These are phyloP conservation scores for Saccharomycopsis malanga DNA, from an alignment of 805 yeast species.

Conservation along the genomic window DNA sequence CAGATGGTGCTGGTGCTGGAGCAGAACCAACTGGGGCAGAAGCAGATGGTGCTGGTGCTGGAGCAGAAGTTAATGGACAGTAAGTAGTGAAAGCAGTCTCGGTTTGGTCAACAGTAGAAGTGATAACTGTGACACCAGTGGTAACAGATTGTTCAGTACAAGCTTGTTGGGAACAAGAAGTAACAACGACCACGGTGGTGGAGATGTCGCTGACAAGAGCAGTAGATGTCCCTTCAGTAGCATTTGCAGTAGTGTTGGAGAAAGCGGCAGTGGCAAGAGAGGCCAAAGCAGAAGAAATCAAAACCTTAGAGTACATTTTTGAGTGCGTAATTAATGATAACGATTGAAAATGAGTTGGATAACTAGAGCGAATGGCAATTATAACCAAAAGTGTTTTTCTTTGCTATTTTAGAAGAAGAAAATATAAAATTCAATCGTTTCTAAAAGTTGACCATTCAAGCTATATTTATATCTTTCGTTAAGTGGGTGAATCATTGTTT, in stretches of 20 bases:
- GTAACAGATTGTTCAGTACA: slow-evolving; percentile 19
- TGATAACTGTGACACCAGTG: slow-evolving; percentile 23
- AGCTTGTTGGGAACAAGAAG: slow-evolving; percentile 24
- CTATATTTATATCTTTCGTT: too few species aligned
- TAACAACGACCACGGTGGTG: slow-evolving; percentile 22
- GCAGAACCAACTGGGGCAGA: slow-evolving; percentile 21
- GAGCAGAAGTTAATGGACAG: slow-evolving; percentile 26
- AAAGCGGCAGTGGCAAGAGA: slow-evolving; percentile 11
- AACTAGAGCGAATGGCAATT: slow-evolving; percentile 2
- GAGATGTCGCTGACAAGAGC: slow-evolving; percentile 19
- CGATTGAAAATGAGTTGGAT: not conserved
- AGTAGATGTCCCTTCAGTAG: slow-evolving; percentile 13
- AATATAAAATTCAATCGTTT: too few species aligned
- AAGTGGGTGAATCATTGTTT: too few species aligned
- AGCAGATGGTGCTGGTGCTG: not conserved
- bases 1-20: not conserved
- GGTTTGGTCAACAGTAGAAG: slow-evolving; percentile 24
- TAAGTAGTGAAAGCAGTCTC: slow-evolving; percentile 32
- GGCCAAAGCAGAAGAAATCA: slow-evolving; percentile 11
- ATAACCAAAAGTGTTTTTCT: too few species aligned
- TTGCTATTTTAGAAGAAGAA: too few species aligned
- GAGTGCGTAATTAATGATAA: too few species aligned
- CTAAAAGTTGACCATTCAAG: too few species aligned
- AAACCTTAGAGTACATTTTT: slow-evolving; percentile 19
- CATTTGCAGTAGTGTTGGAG: slow-evolving; percentile 12